Evolutionary conservation across 148 eudicot species (phyloP), one percentile per base, ranked within the genome.

Genomic region (Camellia granthamiana): DNA sequence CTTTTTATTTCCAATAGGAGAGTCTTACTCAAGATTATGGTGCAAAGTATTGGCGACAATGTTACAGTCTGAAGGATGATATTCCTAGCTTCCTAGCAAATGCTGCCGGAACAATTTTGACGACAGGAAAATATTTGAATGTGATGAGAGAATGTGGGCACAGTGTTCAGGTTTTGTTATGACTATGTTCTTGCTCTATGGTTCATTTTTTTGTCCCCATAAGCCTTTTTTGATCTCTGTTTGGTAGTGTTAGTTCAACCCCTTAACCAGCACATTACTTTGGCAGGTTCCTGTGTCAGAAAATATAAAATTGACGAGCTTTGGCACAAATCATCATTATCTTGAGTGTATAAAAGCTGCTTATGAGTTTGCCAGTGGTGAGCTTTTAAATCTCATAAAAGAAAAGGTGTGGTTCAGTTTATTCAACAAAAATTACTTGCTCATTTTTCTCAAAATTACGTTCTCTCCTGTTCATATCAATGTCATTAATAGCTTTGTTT

Each of bases 71-170:
- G 76, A 95, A 93, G 83, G 91, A 89, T 76, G 94, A 94, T 84
- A 90, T 95, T 85, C 99, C 99, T 77, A 91, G 90, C 88, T 92
- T 95, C 82, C 94, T 95, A 82, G 86, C 88, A 78, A 95, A 88
- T 93, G 97, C 94, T 58, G 92, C 99, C 78, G 95, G 91, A 85
- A 93, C 90, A 74, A 93, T 93, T 86, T 89, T 93, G 92, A 95
- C 94, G 1, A 95, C 99, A 4, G 99, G 99, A 81, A 95, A 95
- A 89, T 95, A 95, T 86, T 81, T 95, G 80, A 95, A 93, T 90
- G 97, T 93, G 84, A 91, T 95, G 99, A 90, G 98, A 87, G 99
- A 95, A 88, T 95, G 98, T 84, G 99, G 99, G 46, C 99, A 95
- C 83, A 90, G 77, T 81, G 93, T 93, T 87, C 97, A 91, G 99